phyloP scores from a whole-genome alignment of 257 asterid species.

The Penstemon barbatus region DNA sequence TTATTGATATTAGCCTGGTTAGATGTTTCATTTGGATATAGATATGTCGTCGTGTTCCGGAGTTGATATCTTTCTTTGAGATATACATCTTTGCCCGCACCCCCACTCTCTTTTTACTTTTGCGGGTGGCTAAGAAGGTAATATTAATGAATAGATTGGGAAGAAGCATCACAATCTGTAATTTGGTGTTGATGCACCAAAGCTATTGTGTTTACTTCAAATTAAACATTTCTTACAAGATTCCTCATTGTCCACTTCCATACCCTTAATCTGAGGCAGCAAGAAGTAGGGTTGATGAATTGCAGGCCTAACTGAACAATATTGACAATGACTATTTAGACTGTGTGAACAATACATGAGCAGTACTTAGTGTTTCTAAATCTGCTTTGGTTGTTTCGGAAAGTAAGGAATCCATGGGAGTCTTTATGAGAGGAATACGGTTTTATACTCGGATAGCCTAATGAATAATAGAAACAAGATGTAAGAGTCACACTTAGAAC shows the following conservation, averaged over 20 bases:
- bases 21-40: conserved; percentile 12
- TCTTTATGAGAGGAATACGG: background rate
- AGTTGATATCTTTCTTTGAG: conserved; percentile 1
- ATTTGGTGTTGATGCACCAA: conserved; percentile 21
- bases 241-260: background rate
- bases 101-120: background rate
- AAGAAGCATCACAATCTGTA: conserved; percentile 15
- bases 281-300: background rate
- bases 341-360: background rate
- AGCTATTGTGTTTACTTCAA: conserved; percentile 9
- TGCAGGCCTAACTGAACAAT: background rate
- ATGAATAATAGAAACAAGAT: background rate
- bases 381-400: background rate
- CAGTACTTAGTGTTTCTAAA: background rate
- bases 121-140: conserved; percentile 1
- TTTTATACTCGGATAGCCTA: background rate
- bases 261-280: background rate
- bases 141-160: background rate
- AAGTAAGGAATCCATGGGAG: background rate
- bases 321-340: background rate
- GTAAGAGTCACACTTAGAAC: background rate
- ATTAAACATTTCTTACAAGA: conserved; percentile 6
- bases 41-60: conserved; percentile 1
- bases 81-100: background rate
- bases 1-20: conserved; percentile 11